phyloP scores from a whole-genome alignment of 495 filamentous ascomycete species.

The Lentithecium fluviatile region DNA sequence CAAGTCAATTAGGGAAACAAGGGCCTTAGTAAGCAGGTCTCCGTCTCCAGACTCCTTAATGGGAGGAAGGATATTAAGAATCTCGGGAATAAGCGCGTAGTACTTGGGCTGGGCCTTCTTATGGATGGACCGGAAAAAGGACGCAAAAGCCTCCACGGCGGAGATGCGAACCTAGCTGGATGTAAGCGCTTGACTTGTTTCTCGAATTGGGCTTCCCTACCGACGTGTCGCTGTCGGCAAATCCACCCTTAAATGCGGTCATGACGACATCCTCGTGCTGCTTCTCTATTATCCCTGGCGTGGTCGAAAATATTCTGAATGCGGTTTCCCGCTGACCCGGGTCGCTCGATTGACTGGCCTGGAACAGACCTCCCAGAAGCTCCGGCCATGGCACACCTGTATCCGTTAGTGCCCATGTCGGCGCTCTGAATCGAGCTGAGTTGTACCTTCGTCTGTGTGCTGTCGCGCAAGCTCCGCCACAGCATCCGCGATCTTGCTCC shows the following conservation, averaged over 20 bases:
- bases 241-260: conserved; percentile 81
- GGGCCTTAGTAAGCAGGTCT: conserved; percentile 82
- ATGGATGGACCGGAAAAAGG: conserved; percentile 85
- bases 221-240: conserved; percentile 79
- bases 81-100: conserved; percentile 77
- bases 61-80: conserved; percentile 89
- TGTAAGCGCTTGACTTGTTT: conserved; percentile 16
- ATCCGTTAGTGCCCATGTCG: conserved; percentile 10
- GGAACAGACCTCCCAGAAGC: conserved; percentile 79
- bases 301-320: conserved; percentile 91
- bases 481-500: conserved; percentile 95
- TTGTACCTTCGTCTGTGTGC: conserved; percentile 80
- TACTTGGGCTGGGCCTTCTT: conserved; percentile 88
- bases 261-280: conserved; percentile 87
- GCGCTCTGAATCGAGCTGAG: not conserved
- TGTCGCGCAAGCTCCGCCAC: conserved; percentile 93
- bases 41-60: conserved; percentile 87
- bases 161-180: conserved; percentile 72
- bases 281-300: conserved; percentile 93
- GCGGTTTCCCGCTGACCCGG: conserved; percentile 81
- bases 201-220: conserved; percentile 50
- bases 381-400: conserved; percentile 87
- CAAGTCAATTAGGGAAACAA: conserved; percentile 88
- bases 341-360: conserved; percentile 79
- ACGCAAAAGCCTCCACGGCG: conserved; percentile 93